A percentile compares a stretch with the other conserved stretches of the same genome.
These are phyloP conservation scores for Decorospora gaudefroyi DNA, from an alignment of 2,329 filamentous ascomycete species.

Conservation along the genomic window DNA sequence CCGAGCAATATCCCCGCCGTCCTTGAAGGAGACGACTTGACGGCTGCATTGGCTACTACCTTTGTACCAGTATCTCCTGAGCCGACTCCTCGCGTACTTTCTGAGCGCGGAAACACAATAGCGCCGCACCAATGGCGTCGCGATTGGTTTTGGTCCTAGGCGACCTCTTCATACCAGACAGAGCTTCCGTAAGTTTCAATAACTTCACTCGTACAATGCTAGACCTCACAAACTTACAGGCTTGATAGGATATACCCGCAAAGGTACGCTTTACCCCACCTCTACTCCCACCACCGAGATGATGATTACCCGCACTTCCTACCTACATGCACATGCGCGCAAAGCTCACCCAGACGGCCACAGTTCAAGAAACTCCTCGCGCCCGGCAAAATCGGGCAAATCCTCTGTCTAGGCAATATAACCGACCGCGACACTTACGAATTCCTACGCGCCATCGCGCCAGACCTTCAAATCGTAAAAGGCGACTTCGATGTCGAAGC, in stretches of 20 bases:
- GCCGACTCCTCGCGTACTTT: not conserved
- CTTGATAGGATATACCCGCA: slow-evolving; percentile 48
- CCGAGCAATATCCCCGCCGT: slow-evolving; percentile 13
- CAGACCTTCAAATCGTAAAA: slow-evolving; percentile 70
- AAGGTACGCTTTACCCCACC: slow-evolving; percentile 40
- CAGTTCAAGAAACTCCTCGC: slow-evolving; percentile 61
- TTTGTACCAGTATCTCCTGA: not conserved
- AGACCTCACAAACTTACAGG: slow-evolving; percentile 47
- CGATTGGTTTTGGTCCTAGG: slow-evolving; percentile 50
- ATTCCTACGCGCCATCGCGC: slow-evolving; percentile 60
- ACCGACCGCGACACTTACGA: slow-evolving; percentile 62
- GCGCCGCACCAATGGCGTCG: slow-evolving; percentile 45
- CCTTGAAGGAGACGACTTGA: not conserved
- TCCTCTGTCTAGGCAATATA: slow-evolving; percentile 63
- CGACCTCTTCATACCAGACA: slow-evolving; percentile 52
- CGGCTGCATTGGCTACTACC: not conserved
- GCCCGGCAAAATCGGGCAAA: slow-evolving; percentile 63
- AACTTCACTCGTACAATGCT: slow-evolving; percentile 14
- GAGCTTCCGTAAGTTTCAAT: slow-evolving; percentile 45
- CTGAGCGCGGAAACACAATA: not conserved
- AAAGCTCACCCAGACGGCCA: slow-evolving; percentile 10
- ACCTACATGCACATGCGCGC: slow-evolving; percentile 5
- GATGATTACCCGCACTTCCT: slow-evolving; percentile 2
- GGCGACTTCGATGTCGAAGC: slow-evolving; percentile 72
- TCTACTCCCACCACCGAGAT: not conserved